A percentile compares a stretch with the other conserved stretches of the same genome.
Conservation (phyloP, 2,329 filamentous ascomycete genomes). For the Parastagonospora avenae region DNA sequence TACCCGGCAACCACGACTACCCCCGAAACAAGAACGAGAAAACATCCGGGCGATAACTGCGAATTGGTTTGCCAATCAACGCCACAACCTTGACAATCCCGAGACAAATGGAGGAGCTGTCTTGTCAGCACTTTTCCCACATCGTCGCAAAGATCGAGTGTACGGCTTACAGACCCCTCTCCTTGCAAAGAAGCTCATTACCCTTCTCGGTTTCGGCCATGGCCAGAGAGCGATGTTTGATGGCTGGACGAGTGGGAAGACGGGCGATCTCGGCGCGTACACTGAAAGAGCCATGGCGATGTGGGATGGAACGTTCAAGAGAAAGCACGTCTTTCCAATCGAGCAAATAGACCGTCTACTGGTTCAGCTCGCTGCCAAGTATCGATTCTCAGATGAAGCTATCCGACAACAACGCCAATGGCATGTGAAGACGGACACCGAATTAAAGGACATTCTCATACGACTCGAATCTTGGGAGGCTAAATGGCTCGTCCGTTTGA, state of each 20-base stretch:
- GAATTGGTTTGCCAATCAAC: conserved; percentile 73
- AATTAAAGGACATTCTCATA: conserved; percentile 51
- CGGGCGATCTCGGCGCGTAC: conserved; percentile 73
- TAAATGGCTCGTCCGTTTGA: conserved; percentile 85
- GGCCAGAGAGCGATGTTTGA: conserved; percentile 66
- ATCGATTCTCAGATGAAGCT: conserved; percentile 71
- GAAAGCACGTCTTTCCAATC: conserved; percentile 57
- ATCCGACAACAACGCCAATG: conserved; percentile 28
- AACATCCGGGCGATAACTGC: conserved; percentile 51
- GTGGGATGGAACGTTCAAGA: conserved; percentile 55
- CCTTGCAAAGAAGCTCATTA: conserved; percentile 70
- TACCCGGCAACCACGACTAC: conserved; percentile 47
- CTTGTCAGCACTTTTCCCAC: conserved; percentile 76
- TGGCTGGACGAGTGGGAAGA: conserved; percentile 63
- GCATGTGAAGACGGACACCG: conserved; percentile 26
- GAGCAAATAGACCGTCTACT: conserved; percentile 74
- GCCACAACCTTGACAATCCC: conserved; percentile 60
- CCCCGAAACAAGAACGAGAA: conserved; percentile 37
- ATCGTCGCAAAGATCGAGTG: conserved; percentile 76
- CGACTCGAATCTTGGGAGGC: conserved; percentile 65
- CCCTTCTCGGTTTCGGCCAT: conserved; percentile 67
- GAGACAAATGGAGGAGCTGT: conserved; percentile 67
- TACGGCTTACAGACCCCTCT: conserved; percentile 69
- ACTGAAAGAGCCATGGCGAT: conserved; percentile 67
- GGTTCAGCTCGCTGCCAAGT: conserved; percentile 68